phyloP scores from a whole-genome alignment of 257 asterid species.

The Solanum medicagineum region DNA sequence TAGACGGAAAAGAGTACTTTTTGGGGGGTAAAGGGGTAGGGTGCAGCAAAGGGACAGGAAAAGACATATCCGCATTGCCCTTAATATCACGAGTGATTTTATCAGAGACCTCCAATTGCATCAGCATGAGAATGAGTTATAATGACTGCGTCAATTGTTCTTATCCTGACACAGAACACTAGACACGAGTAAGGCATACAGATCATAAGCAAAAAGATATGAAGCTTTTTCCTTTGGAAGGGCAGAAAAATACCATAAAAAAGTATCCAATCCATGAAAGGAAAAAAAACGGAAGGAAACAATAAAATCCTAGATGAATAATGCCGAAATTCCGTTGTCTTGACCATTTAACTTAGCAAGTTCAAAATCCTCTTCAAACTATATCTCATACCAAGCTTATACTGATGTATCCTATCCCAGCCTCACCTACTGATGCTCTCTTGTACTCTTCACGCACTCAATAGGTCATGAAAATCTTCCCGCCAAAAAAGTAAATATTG shows the following conservation, averaged over 20 bases:
- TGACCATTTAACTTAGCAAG: background rate
- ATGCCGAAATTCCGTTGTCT: background rate
- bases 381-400: background rate
- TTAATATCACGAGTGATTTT: background rate
- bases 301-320: background rate
- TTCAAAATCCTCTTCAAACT: background rate
- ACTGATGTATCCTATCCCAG: background rate
- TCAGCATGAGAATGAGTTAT: constrained; percentile 99
- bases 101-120: constrained; percentile 97
- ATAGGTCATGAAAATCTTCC: background rate
- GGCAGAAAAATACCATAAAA: background rate
- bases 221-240: background rate
- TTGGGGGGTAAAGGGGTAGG: background rate
- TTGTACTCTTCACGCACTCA: background rate
- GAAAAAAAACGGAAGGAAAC: background rate
- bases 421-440: background rate
- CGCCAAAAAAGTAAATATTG: background rate
- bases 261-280: background rate
- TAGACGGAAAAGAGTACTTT: background rate
- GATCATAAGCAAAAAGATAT: background rate
- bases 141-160: constrained; percentile 90
- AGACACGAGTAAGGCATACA: constrained; percentile 27
- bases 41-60: background rate
- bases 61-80: background rate
- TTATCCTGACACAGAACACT: constrained; percentile 76